Percentiles rank a stretch among this genome's conserved stretches.
Conservation (phyloP, 345 rosid species). For the Pelargonium nanum region DNA sequence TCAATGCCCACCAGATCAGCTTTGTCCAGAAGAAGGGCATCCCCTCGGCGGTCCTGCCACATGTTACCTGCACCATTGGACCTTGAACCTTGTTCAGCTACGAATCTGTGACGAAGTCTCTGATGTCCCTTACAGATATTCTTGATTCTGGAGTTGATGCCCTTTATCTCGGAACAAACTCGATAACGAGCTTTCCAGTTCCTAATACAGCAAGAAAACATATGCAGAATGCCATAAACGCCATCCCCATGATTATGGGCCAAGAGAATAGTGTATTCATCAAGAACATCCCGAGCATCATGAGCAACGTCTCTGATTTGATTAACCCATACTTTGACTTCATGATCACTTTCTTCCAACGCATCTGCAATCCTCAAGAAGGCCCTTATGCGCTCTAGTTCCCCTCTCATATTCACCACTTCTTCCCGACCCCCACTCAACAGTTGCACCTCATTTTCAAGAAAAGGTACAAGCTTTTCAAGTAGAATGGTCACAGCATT, state of each 20-base stretch:
- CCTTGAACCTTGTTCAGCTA: conserved; percentile 9
- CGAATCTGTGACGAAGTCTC: conserved; percentile 6
- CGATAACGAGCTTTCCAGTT: conserved; percentile 13
- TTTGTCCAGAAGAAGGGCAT: conserved; percentile 6
- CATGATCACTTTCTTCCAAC: conserved; percentile 15
- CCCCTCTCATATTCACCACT: conserved; percentile 14
- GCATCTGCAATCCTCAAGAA: conserved; percentile 19
- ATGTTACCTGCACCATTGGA: conserved; percentile 5
- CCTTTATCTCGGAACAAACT: conserved; percentile 16
- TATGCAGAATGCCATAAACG: not conserved
- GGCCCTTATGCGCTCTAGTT: conserved; percentile 21
- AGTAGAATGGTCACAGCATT: conserved; percentile 23
- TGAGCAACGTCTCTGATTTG: conserved; percentile 21
- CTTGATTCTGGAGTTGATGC: conserved; percentile 13
- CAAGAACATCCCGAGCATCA: conserved; percentile 17
- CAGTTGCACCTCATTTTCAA: conserved; percentile 14
- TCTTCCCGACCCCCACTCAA: conserved; percentile 16
- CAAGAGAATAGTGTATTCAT: conserved; percentile 12
- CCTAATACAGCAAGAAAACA: conserved; percentile 5
- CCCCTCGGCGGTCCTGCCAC: conserved; percentile 8
- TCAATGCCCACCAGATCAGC: conserved; percentile 20
- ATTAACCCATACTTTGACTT: conserved; percentile 24
- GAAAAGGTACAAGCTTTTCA: conserved; percentile 9
- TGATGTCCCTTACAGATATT: conserved; percentile 10
- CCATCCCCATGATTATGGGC: conserved; percentile 1